These are phyloP conservation scores for Phylloporus arenicola DNA, from an alignment of 768 basidiomycete species.

Conservation along the genomic window DNA sequence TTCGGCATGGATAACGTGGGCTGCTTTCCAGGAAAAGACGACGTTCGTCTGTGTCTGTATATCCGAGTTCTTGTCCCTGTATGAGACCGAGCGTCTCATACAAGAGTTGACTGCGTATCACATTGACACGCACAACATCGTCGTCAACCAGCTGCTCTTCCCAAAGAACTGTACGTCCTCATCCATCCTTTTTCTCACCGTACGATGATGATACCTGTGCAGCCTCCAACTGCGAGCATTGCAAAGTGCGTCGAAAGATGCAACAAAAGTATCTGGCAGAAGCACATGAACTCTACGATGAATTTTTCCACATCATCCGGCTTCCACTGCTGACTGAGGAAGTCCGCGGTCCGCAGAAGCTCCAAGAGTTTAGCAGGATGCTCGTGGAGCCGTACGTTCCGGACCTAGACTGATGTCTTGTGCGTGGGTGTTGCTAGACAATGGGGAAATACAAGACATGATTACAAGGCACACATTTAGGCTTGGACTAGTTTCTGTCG, in stretches of 20 bases:
- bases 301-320: slow-evolving; percentile 96
- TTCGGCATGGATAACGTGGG: neutral
- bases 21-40: slow-evolving; percentile 75
- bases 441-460: neutral
- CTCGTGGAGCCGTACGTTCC: slow-evolving; percentile 76
- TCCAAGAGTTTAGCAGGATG: slow-evolving; percentile 91
- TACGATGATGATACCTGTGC: slow-evolving; percentile 2
- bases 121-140: slow-evolving; percentile 98
- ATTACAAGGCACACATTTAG: too few species aligned
- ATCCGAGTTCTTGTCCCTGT: slow-evolving; percentile 95
- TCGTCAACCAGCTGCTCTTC: slow-evolving; percentile 95
- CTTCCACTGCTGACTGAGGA: slow-evolving; percentile 95
- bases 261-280: slow-evolving; percentile 97
- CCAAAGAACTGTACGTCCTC: slow-evolving; percentile 71
- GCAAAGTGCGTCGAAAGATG: slow-evolving; percentile 91
- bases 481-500: neutral
- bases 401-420: slow-evolving; percentile 15
- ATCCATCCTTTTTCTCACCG: neutral
- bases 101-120: slow-evolving; percentile 93
- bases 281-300: slow-evolving; percentile 95
- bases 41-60: slow-evolving; percentile 99
- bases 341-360: slow-evolving; percentile 90
- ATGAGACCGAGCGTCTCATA: slow-evolving; percentile 97
- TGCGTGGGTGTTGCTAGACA: neutral
- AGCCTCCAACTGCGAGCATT: slow-evolving; percentile 95